These are phyloP conservation scores for Cryptomeria japonica DNA, from an alignment of 75 land plant genomes.

Conservation along the genomic window DNA sequence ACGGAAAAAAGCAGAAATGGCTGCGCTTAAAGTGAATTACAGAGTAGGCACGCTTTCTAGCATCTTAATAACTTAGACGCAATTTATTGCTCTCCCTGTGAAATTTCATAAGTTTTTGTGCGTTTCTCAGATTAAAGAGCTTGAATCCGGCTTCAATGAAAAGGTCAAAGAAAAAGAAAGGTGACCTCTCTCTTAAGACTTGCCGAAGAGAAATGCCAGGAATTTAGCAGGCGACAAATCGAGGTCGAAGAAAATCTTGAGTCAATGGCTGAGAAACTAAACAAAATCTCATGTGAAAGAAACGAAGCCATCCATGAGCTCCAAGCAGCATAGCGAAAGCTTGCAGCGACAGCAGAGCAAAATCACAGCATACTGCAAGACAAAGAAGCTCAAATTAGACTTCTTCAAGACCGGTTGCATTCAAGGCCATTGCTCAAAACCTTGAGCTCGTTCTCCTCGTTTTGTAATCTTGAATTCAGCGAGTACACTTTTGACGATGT, in stretches of 20 bases:
- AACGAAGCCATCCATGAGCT: background rate
- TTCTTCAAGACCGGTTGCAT: background rate
- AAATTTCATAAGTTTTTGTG: background rate
- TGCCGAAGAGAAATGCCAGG: background rate
- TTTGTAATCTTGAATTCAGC: background rate
- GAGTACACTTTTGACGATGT: conserved; percentile 19
- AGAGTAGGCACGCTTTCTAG: background rate
- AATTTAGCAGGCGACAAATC: background rate
- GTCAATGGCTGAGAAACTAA: background rate
- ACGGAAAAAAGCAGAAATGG: background rate
- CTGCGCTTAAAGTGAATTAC: background rate
- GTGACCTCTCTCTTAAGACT: background rate
- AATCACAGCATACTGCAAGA: background rate
- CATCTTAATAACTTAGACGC: background rate
- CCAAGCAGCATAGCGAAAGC: too few species aligned
- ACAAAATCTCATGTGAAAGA: background rate
- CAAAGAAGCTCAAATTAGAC: background rate
- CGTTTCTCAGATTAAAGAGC: background rate
- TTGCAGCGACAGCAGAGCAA: too few species aligned
- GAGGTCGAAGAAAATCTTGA: background rate
- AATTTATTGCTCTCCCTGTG: background rate
- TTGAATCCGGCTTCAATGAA: background rate
- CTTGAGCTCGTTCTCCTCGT: conserved; percentile 20
- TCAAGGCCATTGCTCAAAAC: background rate
- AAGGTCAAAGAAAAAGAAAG: background rate